Percentiles rank a stretch among this genome's conserved stretches.
These are phyloP conservation scores for Spathaspora sp. DNA, from an alignment of 805 yeast genomes.

Conservation along the genomic window DNA sequence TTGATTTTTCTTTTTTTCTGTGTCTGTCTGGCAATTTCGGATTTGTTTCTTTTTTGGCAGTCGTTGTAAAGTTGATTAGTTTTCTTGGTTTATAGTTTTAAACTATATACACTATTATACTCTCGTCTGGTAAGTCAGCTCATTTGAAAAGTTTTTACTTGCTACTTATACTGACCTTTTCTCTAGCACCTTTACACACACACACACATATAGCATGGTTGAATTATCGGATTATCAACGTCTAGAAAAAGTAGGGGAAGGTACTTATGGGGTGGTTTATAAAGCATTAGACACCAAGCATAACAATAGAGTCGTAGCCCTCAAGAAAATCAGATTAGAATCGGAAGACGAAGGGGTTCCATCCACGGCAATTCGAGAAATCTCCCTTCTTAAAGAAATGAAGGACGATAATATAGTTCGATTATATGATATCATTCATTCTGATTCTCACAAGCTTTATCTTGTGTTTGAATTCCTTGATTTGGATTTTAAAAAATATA, in stretches of 20 bases:
- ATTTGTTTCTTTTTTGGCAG: neutral
- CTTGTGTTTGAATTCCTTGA: conserved; percentile 92
- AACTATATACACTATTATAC: neutral
- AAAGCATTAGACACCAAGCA: conserved; percentile 88
- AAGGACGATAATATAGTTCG: conserved; percentile 91
- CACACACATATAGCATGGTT: no score
- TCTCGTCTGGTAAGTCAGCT: neutral
- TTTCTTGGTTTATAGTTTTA: no score
- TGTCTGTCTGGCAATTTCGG: neutral
- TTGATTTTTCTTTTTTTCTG: no score
- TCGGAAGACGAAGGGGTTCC: conserved; percentile 99
- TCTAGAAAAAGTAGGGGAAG: conserved; percentile 96
- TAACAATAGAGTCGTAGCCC: conserved; percentile 90
- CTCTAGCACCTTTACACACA: no score
- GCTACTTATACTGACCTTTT: no score
- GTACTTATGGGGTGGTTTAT: conserved; percentile 96
- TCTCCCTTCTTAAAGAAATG: conserved; percentile 89
- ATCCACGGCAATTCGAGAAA: conserved; percentile 95
- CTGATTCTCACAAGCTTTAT: conserved; percentile 88
- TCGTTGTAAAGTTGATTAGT: neutral
- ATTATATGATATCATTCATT: conserved; percentile 89
- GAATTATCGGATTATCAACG: conserved; percentile 91
- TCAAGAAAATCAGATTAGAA: conserved; percentile 91
- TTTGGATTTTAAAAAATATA: conserved; percentile 90
- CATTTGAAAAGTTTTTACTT: neutral